Evolutionary conservation across 2,329 filamentous ascomycete species (phyloP).

Genomic region (Sporothrix brunneoviolacea): DNA sequence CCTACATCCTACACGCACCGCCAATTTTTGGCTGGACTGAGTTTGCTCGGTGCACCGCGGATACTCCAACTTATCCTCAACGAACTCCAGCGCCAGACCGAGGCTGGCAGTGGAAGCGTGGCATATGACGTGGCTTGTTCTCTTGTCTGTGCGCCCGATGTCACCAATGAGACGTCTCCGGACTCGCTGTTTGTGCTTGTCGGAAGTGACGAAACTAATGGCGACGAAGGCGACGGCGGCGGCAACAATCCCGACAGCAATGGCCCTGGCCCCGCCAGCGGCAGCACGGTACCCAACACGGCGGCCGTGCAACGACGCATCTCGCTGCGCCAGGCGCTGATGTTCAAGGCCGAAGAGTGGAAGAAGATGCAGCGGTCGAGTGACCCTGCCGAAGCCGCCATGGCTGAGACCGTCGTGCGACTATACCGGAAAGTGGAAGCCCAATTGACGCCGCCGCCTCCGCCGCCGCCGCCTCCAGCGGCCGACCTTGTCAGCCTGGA

Average conservation of each 20-base stretch:
- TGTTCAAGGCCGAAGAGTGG: conserved; percentile 51
- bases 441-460: conserved; percentile 42
- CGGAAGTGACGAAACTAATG: not conserved
- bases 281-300: conserved; percentile 29
- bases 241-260: not conserved
- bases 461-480: conserved; percentile 2
- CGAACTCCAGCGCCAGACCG: conserved; percentile 57
- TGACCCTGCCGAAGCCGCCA: conserved; percentile 35
- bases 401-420: conserved; percentile 57
- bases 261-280: not conserved
- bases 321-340: conserved; percentile 55
- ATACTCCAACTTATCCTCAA: conserved; percentile 59
- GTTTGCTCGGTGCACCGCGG: conserved; percentile 54
- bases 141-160: conserved; percentile 62
- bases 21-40: conserved; percentile 55
- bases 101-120: conserved; percentile 50
- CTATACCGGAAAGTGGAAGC: conserved; percentile 59
- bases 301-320: conserved; percentile 39
- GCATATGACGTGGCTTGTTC: conserved; percentile 64
- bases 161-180: conserved; percentile 33
- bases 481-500: conserved; percentile 8
- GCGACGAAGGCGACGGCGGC: not conserved
- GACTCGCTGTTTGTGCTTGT: conserved; percentile 18
- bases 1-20: conserved; percentile 66
- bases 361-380: conserved; percentile 45